A percentile compares a stretch with the other conserved stretches of the same genome.
Evolutionary conservation across 2,329 filamentous ascomycete species (phyloP).

Genomic region (Emericellopsis cladophorae): DNA sequence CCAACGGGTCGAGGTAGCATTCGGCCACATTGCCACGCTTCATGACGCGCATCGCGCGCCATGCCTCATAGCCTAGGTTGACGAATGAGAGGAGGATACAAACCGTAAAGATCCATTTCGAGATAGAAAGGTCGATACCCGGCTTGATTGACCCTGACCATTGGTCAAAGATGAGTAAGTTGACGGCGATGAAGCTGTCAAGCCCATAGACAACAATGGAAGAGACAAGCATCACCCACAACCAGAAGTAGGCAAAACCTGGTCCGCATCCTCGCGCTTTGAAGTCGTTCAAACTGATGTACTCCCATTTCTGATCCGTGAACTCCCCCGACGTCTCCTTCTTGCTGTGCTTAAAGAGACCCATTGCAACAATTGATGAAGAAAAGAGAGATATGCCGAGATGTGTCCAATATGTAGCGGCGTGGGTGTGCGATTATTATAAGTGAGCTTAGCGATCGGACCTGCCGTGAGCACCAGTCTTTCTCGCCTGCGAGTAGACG

Average conservation of each 20-base stretch:
- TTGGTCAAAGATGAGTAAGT: constrained; percentile 75
- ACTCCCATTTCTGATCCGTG: constrained; percentile 89
- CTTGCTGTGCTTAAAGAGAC: constrained; percentile 47
- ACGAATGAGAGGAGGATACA: constrained; percentile 87
- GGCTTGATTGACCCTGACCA: constrained; percentile 82
- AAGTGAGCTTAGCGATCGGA: neutral
- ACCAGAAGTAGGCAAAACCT: constrained; percentile 68
- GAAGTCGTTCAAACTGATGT: constrained; percentile 70
- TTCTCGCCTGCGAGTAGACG: constrained; percentile 2
- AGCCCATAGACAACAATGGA: constrained; percentile 78
- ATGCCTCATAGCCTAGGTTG: constrained; percentile 67
- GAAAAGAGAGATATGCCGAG: neutral
- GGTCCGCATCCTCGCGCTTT: constrained; percentile 68
- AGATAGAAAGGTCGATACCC: constrained; percentile 60
- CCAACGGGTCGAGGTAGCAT: constrained; percentile 80
- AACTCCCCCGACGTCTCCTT: constrained; percentile 49
- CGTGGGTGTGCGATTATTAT: neutral
- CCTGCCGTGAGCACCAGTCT: constrained; percentile 4
- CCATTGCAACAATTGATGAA: constrained; percentile 33
- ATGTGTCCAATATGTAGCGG: neutral
- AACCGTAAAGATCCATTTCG: constrained; percentile 89
- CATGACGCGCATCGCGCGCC: constrained; percentile 72
- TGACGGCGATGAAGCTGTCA: constrained; percentile 88
- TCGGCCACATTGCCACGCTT: constrained; percentile 76
- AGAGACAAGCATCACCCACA: constrained; percentile 68